Evolutionary conservation across 441 rosid species (phyloP).

Genomic region (Mallotus repandus): DNA sequence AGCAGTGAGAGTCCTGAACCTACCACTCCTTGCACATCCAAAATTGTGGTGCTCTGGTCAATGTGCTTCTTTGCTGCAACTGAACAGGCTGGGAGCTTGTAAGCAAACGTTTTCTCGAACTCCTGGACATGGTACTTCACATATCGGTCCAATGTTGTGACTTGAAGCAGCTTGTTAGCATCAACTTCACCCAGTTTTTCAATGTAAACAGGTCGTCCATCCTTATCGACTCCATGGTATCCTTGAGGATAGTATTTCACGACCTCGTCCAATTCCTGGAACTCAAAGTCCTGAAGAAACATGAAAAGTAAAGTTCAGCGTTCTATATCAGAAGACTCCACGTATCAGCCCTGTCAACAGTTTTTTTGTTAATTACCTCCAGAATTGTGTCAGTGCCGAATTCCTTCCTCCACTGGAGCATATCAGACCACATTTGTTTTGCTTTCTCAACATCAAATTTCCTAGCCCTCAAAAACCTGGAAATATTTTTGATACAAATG

Average conservation of each 20-base stretch:
- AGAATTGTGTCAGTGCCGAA: constrained; percentile 60
- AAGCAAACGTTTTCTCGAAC: constrained; percentile 71
- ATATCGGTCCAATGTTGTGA: constrained; percentile 80
- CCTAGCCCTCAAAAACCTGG: constrained; percentile 78
- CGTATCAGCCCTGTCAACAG: background rate
- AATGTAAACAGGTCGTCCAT: constrained; percentile 84
- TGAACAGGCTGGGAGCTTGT: constrained; percentile 83
- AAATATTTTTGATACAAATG: constrained; percentile 2
- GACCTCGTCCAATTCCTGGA: constrained; percentile 69
- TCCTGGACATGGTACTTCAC: constrained; percentile 79
- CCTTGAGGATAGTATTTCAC: constrained; percentile 90
- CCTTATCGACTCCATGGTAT: constrained; percentile 90
- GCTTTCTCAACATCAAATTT: constrained; percentile 77
- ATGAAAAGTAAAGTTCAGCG: constrained; percentile 6
- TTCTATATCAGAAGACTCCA: background rate
- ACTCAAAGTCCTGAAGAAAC: constrained; percentile 62
- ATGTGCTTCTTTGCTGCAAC: constrained; percentile 77
- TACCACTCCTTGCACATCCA: constrained; percentile 98
- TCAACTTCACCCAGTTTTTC: constrained; percentile 87
- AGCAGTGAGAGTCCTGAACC: constrained; percentile 27
- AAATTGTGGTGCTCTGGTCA: constrained; percentile 90
- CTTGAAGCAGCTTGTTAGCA: constrained; percentile 75
- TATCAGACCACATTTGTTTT: constrained; percentile 85
- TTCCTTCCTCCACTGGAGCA: constrained; percentile 81
- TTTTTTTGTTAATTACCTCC: constrained; percentile 41